These are phyloP conservation scores for Xerocomellus intermedius DNA, from an alignment of 768 basidiomycete genomes.

Conservation along the genomic window DNA sequence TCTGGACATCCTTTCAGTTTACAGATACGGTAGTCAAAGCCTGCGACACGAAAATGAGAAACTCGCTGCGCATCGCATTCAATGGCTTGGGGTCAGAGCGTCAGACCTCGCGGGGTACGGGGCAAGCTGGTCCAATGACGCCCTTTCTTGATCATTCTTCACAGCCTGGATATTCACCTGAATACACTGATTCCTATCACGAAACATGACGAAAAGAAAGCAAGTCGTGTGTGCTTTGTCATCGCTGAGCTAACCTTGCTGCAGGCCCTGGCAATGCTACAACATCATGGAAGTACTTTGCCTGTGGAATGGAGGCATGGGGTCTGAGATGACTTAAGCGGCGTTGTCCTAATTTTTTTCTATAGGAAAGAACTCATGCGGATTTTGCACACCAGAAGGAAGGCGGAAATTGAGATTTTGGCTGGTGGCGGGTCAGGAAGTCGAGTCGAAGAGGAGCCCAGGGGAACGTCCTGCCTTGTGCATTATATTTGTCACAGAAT, in stretches of 20 bases:
- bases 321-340: constrained; percentile 1
- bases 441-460: constrained; percentile 2
- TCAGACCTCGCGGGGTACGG: constrained; percentile 66
- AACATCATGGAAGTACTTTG: constrained; percentile 37
- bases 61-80: constrained; percentile 64
- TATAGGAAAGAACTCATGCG: constrained; percentile 74
- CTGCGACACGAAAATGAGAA: constrained; percentile 70
- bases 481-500: constrained; percentile 30
- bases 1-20: constrained; percentile 86
- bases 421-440: constrained; percentile 6
- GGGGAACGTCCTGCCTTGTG: constrained; percentile 19
- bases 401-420: constrained; percentile 90
- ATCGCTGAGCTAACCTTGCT: background rate
- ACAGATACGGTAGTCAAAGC: constrained; percentile 72
- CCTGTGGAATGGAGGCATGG: constrained; percentile 69
- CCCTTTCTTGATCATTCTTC: background rate
- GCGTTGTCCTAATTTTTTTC: constrained; percentile 1
- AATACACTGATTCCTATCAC: constrained; percentile 69
- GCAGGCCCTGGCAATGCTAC: constrained; percentile 66
- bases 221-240: constrained; percentile 20
- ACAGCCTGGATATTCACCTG: constrained; percentile 58
- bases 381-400: constrained; percentile 79
- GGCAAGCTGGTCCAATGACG: background rate
- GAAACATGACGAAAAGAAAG: constrained; percentile 74
- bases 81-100: constrained; percentile 78